Evolutionary conservation across 345 rosid species (phyloP), one percentile per base, ranked within the genome.

Genomic region (Eucalyptus regnans): DNA sequence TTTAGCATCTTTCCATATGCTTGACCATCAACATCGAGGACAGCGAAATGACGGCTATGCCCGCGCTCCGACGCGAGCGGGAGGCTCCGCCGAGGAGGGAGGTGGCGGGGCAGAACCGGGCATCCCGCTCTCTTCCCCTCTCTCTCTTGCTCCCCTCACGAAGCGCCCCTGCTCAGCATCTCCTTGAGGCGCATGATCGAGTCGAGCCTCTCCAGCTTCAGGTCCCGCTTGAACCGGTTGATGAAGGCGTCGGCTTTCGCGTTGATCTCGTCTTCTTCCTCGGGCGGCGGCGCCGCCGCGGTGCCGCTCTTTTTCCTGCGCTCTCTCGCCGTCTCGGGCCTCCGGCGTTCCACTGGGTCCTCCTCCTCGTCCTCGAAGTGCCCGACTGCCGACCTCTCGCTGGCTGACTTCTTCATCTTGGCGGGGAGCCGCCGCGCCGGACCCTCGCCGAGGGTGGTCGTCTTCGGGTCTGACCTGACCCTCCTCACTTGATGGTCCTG

Each of bases 341-440:
- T 80, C 50, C 86, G 89, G 50, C 12, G 64, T 58, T 92, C 94
- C 89, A 25, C 25, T 2, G 46, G 88, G 56, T 71, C 90, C 50
- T 88, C 88, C 86, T 87, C 92, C 85, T 49, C 88, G 81, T 86
- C 92, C 85, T 49, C 90, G 44, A 15, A 66, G 60, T 60, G 90
- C 58, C 80, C 64, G 84, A 18, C 20, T 87, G 49, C 89, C 33
- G 90, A 87, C 88, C 91, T 95, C 90, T 93, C 95, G 91, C 99
- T 96, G 7, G 94, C 95, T 4, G 97, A 95, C 91, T 94, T 97
- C 91, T 92, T 96, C 96, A 97, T 92, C 89, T 89, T 93, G 88
- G 87, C 76, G 87, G 46, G n/a, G 33, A 37, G 87, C 83, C 49
- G 88, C 86, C 49, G 86, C 80, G 50, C 90, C 83, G 89, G 14